Evolutionary conservation across 2,329 filamentous ascomycete genomes (phyloP), one percentile per base, ranked within the genome.

Genomic region (Colletotrichum acutatum): DNA sequence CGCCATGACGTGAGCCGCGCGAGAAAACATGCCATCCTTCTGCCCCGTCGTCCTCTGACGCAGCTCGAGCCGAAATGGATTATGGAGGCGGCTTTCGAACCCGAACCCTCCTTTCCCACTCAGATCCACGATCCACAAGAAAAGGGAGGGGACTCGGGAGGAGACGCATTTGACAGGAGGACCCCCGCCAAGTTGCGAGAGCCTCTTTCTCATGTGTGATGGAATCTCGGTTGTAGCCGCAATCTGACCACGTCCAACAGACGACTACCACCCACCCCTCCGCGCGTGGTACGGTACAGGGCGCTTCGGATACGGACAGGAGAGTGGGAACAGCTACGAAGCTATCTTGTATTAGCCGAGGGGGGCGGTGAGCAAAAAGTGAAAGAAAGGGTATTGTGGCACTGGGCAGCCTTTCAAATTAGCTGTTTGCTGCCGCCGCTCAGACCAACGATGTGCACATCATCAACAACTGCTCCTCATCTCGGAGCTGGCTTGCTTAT

Each of bases 1-100:
- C 24, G 52, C 49, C 37, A 72, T 69, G 69, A 72, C 69, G 69
- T 69, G 66, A 69, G 69, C 69, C 54, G 66, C 69, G 26, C 57
- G 66, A 64, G 66, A 69, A 64, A 72, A 72, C 69, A 72, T 72
- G 69, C 65, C 69, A 69, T 62, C 53, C 42, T 14, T 11, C 8
- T 24, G 22, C 37, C 22, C 53, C 53, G 12, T 53, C 32, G 19
- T 32, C 54, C 24, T 62, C 53, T 62, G 63, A 71, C 64, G 63
- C 37, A 30, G 59, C 46, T 34, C 54, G 28, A 56, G 12, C 53
- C 42, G 26, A 32, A 42, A 42, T 42, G 37, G 37, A 42, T 42
- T 42, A 53, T 28, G 42, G 28, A 64, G 46, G 9, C 46, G 28
- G 28, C 11, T 63, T 63, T 28, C 28, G 28, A 32, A 19, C 19